phyloP scores from a whole-genome alignment of 2,329 filamentous ascomycete species.

The Eutypa lata region DNA sequence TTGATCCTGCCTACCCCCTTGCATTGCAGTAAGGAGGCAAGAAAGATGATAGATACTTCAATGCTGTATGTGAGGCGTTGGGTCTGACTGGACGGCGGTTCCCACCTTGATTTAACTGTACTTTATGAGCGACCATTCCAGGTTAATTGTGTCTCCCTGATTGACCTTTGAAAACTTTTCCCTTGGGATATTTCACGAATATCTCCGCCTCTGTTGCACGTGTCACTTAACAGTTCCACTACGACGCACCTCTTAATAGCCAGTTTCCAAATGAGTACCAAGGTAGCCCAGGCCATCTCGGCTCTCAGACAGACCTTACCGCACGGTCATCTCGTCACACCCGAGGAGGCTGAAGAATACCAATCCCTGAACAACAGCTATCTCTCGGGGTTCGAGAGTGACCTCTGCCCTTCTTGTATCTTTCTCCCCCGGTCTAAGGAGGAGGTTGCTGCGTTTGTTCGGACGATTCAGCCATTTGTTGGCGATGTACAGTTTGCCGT shows the following conservation, averaged over 20 bases:
- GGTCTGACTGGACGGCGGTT: neutral
- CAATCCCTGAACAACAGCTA: constrained; percentile 5
- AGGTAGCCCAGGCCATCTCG: neutral
- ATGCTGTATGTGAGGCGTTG: neutral
- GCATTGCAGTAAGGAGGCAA: neutral
- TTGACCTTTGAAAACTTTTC: too few species aligned
- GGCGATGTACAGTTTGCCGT: constrained; percentile 31
- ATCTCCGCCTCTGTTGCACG: neutral
- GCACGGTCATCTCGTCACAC: neutral
- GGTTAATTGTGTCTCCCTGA: neutral
- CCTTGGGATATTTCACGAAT: neutral
- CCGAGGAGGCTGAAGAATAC: constrained; percentile 2
- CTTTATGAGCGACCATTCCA: neutral
- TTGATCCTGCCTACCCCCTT: neutral
- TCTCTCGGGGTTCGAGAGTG: constrained; percentile 3
- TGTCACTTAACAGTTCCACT: neutral
- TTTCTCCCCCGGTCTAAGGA: constrained; percentile 5
- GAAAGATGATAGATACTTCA: neutral
- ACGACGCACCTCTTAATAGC: neutral
- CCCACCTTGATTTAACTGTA: neutral
- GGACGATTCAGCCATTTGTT: constrained; percentile 4
- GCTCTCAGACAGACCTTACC: neutral
- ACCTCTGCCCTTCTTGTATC: constrained; percentile 4
- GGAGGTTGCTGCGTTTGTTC: constrained; percentile 12
- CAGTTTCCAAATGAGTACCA: neutral